A percentile compares a stretch with the other conserved stretches of the same genome.
Evolutionary conservation across 768 basidiomycete genomes (phyloP).

Genomic region (Tricholoma sp.): DNA sequence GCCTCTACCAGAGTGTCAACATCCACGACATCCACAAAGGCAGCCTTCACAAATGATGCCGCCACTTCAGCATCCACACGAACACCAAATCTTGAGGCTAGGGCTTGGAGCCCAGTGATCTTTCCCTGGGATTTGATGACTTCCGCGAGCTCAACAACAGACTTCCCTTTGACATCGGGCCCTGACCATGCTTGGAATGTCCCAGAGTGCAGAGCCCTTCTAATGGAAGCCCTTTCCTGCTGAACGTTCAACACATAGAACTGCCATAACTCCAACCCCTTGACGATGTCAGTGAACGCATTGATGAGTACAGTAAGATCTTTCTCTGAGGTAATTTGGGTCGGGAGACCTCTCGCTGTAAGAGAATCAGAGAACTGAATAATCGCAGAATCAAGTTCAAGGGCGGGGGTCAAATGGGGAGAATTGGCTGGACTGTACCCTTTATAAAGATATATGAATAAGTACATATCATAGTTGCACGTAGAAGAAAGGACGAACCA

Average conservation of each 20-base stretch:
- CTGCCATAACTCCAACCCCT: conserved; percentile 79
- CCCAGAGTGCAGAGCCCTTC: conserved; percentile 44
- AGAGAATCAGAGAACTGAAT: conserved; percentile 74
- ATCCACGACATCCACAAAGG: conserved; percentile 45
- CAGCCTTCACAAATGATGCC: conserved; percentile 72
- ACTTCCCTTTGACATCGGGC: conserved; percentile 51
- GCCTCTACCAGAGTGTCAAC: conserved; percentile 54
- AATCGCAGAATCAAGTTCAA: conserved; percentile 87
- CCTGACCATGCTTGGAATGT: conserved; percentile 58
- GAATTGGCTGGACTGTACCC: conserved; percentile 90
- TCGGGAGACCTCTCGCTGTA: conserved; percentile 64
- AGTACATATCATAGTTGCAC: not conserved
- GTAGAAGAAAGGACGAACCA: conserved; percentile 41
- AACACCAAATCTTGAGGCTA: conserved; percentile 65
- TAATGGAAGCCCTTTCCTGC: conserved; percentile 56
- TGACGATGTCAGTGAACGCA: conserved; percentile 58
- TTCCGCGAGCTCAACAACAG: conserved; percentile 59
- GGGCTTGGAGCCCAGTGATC: conserved; percentile 54
- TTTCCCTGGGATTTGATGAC: conserved; percentile 49
- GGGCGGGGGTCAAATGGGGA: conserved; percentile 87
- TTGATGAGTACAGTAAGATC: conserved; percentile 67
- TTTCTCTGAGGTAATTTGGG: conserved; percentile 49
- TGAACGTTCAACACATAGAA: conserved; percentile 85
- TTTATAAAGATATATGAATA: conserved; percentile 20
- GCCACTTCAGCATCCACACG: conserved; percentile 58